These are phyloP conservation scores for Phytophthora sp. DNA, from an alignment of 352 stramenopile species.

Conservation along the genomic window DNA sequence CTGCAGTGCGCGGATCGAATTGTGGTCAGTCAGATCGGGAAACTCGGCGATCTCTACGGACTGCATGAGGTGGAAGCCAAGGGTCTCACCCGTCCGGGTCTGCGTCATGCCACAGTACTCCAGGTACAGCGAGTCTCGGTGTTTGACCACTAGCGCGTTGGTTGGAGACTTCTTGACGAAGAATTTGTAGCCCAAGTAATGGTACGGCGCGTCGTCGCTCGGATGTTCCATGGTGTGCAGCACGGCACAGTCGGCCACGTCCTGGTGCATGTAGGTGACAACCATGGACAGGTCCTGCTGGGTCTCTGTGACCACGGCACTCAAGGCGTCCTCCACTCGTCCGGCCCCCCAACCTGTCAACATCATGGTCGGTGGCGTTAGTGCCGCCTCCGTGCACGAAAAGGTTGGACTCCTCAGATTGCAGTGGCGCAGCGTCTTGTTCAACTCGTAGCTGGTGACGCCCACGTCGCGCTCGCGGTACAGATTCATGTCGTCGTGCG, in stretches of 20 bases:
- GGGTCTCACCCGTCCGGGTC: slow-evolving; percentile 34
- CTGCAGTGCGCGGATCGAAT: slow-evolving; percentile 51
- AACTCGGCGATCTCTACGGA: slow-evolving; percentile 47
- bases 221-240: slow-evolving; percentile 59
- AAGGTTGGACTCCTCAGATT: slow-evolving; percentile 27
- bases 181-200: slow-evolving; percentile 63
- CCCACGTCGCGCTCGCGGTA: slow-evolving; percentile 49
- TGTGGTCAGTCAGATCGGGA: slow-evolving; percentile 46
- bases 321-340: slow-evolving; percentile 55
- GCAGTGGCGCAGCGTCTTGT: slow-evolving; percentile 28
- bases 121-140: slow-evolving; percentile 46
- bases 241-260: slow-evolving; percentile 59
- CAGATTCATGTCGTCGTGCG: slow-evolving; percentile 48
- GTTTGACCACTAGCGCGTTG: slow-evolving; percentile 35
- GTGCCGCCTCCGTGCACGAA: slow-evolving; percentile 26
- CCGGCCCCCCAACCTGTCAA: slow-evolving; percentile 46
- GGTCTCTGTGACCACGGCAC: slow-evolving; percentile 51
- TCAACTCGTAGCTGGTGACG: slow-evolving; percentile 30
- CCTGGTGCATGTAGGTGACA: slow-evolving; percentile 59
- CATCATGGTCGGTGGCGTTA: slow-evolving; percentile 36
- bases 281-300: slow-evolving; percentile 57
- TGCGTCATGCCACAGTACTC: slow-evolving; percentile 49
- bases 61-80: slow-evolving; percentile 58
- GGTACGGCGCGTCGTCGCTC: slow-evolving; percentile 48
- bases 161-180: slow-evolving; percentile 55